Conservation (phyloP, 768 basidiomycete genomes). For the Mycena polygramma region DNA sequence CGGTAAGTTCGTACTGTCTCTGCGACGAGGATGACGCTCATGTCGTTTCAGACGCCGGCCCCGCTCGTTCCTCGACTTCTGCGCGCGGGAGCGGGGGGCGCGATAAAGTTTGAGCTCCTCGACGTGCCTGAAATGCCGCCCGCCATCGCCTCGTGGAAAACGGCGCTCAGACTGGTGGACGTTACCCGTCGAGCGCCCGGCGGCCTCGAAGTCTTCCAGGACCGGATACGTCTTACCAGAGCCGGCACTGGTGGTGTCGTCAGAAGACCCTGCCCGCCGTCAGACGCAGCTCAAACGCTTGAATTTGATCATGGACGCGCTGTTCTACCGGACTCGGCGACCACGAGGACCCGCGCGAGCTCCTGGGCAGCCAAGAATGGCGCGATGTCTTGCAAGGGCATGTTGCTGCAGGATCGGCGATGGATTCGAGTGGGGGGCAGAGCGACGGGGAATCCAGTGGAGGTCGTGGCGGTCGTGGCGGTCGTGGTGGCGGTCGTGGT, state of each 20-base stretch:
- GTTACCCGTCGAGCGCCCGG: too few relatives aligned
- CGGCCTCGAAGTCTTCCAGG: too few relatives aligned
- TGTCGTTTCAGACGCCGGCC: neutral
- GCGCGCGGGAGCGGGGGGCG: neutral
- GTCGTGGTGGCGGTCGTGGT: too few relatives aligned
- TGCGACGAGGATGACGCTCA: neutral
- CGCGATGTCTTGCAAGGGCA: slow-evolving; percentile 1
- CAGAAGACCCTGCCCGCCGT: neutral
- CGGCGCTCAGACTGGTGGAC: neutral
- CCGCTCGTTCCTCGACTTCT: neutral
- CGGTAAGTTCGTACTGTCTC: too few relatives aligned
- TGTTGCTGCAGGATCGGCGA: neutral
- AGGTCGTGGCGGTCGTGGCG: too few relatives aligned
- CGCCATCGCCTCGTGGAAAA: neutral
- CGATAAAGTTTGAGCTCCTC: neutral
- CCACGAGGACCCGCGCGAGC: neutral
- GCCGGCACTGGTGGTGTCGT: slow-evolving; percentile 6
- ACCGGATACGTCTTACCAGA: slow-evolving; percentile 14
- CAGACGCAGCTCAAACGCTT: slow-evolving; percentile 2
- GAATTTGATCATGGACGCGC: slow-evolving; percentile 1
- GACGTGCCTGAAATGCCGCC: slow-evolving; percentile 6
- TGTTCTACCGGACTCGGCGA: slow-evolving; percentile 2
- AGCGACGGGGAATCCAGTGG: neutral
- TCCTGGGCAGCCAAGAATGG: slow-evolving; percentile 10
- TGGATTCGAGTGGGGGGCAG: neutral